Percentiles rank a stretch among this genome's conserved stretches.
phyloP scores from a whole-genome alignment of 2,329 filamentous ascomycete species.

The Nectriaceae sp. region DNA sequence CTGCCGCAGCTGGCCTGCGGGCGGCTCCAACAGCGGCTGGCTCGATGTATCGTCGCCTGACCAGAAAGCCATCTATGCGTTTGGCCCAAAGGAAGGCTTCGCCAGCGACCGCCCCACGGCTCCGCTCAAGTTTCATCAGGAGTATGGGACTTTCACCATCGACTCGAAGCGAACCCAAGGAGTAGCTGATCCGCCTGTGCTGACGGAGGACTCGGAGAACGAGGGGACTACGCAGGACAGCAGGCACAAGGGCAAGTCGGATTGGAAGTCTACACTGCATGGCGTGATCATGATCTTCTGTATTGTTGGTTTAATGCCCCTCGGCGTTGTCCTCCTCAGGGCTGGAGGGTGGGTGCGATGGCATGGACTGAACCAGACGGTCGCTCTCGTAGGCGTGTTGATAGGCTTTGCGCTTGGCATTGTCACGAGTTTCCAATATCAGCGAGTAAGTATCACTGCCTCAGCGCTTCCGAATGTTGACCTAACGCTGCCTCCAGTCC shows the following conservation, averaged over 20 bases:
- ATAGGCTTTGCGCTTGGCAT: constrained; percentile 55
- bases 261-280: constrained; percentile 46
- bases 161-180: constrained; percentile 56
- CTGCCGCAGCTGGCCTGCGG: constrained; percentile 51
- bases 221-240: constrained; percentile 39
- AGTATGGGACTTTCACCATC: constrained; percentile 57
- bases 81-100: constrained; percentile 49
- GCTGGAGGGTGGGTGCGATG: constrained; percentile 53
- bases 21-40: constrained; percentile 36
- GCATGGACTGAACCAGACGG: constrained; percentile 55
- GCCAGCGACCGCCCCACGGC: constrained; percentile 45
- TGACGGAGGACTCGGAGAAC: constrained; percentile 35
- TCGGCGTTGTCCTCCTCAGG: constrained; percentile 56
- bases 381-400: constrained; percentile 51
- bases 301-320: constrained; percentile 57
- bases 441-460: constrained; percentile 48
- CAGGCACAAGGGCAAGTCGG: constrained; percentile 32
- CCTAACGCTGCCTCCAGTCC: constrained; percentile 40
- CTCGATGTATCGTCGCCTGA: constrained; percentile 51
- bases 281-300: constrained; percentile 56
- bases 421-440: constrained; percentile 53
- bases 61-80: constrained; percentile 57
- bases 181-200: constrained; percentile 40
- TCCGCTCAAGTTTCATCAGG: constrained; percentile 52
- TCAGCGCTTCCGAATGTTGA: not conserved